Base-by-base conservation (phyloP, 2,329 filamentous ascomycete species). In the Phaeosphaeriaceae sp. region DNA sequence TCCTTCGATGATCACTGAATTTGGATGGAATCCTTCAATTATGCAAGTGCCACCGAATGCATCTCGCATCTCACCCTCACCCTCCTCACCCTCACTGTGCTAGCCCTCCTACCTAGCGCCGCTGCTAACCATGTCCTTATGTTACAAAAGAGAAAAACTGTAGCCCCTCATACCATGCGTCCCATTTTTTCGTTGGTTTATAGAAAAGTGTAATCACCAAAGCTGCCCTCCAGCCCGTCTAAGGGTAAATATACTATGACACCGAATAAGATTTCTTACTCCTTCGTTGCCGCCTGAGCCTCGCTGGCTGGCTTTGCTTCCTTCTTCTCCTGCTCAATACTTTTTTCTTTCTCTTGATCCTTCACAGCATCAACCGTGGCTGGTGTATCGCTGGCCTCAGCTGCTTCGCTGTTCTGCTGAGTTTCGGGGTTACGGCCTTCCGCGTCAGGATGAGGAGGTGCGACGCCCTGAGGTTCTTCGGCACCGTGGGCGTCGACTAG, bases 361-460 rank as follows among this genome's bases (percentile, higher is more conserved):
- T 72, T 74, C 6, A 56, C 67, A 8, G 64, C 74, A 30, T 73
- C 70, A 13, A 75, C 76, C 9, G 64, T 73, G 2, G 75, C 72
- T 41, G 77, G 76, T 13, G 60, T 60, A 9, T 75, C 71, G 48
- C 70, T 77, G 11, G 71, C 74, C 50, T 73, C 71, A 2, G 64
- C 64, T 2, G 62, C 61, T 44, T 67, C 59, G 16, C 26, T 16
- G n/a, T 67, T 60, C 15, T 75, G 74, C 18, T 73, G 72, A 9
- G 83, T 86, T 59, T 82, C 81, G 0, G 83, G 83, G 54, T 85
- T 83, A 46, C 79, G 53, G 26, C 82, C 83, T 58, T 86, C 77
- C 2, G 78, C 79, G 61, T 84, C 82, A 1, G 81, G 82, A 63
- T 84, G 82, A 52, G 78, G 77, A 37, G 79, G 82, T 42, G 78